Percentiles rank a stretch among this genome's conserved stretches.
Conservation (phyloP, 2,329 filamentous ascomycete species). For the Aspergillus japonicus region DNA sequence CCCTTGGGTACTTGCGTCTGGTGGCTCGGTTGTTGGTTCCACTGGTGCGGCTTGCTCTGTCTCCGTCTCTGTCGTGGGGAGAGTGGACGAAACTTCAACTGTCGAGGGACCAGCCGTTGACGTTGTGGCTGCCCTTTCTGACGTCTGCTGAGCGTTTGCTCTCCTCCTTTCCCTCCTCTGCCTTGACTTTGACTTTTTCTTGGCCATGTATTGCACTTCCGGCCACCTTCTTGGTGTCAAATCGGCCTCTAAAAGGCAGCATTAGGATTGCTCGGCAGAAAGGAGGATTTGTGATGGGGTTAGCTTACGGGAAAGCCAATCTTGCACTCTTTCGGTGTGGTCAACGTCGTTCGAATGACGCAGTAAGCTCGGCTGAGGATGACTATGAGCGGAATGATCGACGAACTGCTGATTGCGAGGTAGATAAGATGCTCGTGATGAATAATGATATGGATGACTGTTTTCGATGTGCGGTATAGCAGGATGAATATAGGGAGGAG, state of each 20-base stretch:
- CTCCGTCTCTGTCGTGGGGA: no score
- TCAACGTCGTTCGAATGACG: no score
- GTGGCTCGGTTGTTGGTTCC: no score
- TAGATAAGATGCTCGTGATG: not conserved
- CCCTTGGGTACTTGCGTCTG: not conserved
- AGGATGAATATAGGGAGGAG: no score
- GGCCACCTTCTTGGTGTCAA: not conserved
- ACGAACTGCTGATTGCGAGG: no score
- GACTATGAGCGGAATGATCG: no score
- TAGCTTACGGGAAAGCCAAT: not conserved
- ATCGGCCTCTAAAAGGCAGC: not conserved
- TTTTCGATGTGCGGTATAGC: not conserved
- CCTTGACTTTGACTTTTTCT: not conserved
- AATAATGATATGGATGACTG: not conserved
- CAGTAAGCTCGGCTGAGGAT: no score
- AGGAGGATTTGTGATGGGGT: not conserved
- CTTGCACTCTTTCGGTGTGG: not conserved
- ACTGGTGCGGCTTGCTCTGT: no score
- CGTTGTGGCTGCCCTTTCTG: no score
- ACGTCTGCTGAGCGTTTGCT: no score
- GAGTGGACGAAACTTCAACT: no score
- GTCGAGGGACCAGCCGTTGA: no score
- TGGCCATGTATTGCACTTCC: not conserved
- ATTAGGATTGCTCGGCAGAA: not conserved
- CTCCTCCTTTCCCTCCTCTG: not conserved